Conservation (phyloP, 495 filamentous ascomycete genomes). For the Aspergillus cavernicola region DNA sequence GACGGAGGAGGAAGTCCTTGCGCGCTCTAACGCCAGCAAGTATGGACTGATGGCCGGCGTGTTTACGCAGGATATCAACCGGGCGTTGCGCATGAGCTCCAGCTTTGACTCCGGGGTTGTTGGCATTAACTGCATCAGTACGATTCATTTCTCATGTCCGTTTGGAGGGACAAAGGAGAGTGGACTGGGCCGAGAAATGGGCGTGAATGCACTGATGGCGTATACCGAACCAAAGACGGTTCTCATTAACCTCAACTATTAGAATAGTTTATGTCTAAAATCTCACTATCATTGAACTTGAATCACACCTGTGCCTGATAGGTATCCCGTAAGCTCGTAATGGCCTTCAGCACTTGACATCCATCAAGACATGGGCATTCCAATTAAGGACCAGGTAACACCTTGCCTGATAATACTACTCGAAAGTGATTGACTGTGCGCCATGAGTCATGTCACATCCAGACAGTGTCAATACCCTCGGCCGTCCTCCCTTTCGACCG, state of each 20-base stretch:
- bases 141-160: slow-evolving; percentile 23
- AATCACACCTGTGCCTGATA: too few species aligned
- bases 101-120: slow-evolving; percentile 42
- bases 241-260: slow-evolving; percentile 5
- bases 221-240: slow-evolving; percentile 8
- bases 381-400: too few species aligned
- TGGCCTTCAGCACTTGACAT: too few species aligned
- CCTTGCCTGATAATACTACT: too few species aligned
- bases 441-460: too few species aligned
- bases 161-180: slow-evolving; percentile 53
- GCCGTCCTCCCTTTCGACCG: too few species aligned
- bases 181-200: slow-evolving; percentile 52
- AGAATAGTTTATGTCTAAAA: neutral
- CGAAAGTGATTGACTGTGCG: too few species aligned
- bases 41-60: slow-evolving; percentile 35
- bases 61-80: slow-evolving; percentile 44
- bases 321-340: too few species aligned
- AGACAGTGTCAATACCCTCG: too few species aligned
- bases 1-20: neutral
- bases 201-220: neutral
- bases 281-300: too few species aligned
- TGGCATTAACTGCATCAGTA: slow-evolving; percentile 42
- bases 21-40: neutral
- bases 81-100: slow-evolving; percentile 38
- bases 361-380: too few species aligned